phyloP scores from a whole-genome alignment of 345 rosid species.

The Populus euphratica region DNA sequence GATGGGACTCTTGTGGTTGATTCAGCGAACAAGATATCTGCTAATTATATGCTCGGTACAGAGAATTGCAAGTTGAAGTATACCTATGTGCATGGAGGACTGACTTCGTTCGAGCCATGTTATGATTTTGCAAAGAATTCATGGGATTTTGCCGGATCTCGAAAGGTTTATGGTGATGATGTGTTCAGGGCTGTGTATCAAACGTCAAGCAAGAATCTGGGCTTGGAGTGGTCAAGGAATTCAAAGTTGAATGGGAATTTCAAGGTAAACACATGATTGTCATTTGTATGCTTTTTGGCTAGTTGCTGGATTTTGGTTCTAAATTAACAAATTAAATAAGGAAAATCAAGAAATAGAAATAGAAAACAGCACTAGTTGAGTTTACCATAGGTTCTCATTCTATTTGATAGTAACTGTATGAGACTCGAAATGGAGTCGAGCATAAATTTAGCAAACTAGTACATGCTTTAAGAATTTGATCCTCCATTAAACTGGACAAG shows the following conservation, averaged over 20 bases:
- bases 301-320: not conserved
- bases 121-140: slow-evolving; percentile 72
- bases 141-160: slow-evolving; percentile 77
- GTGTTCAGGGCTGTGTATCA: slow-evolving; percentile 72
- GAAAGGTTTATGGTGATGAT: slow-evolving; percentile 58
- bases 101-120: slow-evolving; percentile 71
- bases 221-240: slow-evolving; percentile 76
- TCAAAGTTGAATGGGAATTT: slow-evolving; percentile 54
- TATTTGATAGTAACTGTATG: not conserved
- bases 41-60: slow-evolving; percentile 68
- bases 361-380: not conserved
- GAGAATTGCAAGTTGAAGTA: slow-evolving; percentile 82
- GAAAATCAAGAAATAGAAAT: not conserved
- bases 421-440: not conserved
- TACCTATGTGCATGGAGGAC: slow-evolving; percentile 55
- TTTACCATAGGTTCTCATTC: not conserved
- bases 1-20: slow-evolving; percentile 62
- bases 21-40: slow-evolving; percentile 71
- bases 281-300: not conserved
- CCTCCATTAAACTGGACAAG: slow-evolving; percentile 1
- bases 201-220: slow-evolving; percentile 59
- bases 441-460: not conserved
- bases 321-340: not conserved
- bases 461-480: not conserved
- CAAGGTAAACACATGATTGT: slow-evolving; percentile 45